Conservation (phyloP, 805 yeast genomes). For the Tetrapisispora phaffii region DNA sequence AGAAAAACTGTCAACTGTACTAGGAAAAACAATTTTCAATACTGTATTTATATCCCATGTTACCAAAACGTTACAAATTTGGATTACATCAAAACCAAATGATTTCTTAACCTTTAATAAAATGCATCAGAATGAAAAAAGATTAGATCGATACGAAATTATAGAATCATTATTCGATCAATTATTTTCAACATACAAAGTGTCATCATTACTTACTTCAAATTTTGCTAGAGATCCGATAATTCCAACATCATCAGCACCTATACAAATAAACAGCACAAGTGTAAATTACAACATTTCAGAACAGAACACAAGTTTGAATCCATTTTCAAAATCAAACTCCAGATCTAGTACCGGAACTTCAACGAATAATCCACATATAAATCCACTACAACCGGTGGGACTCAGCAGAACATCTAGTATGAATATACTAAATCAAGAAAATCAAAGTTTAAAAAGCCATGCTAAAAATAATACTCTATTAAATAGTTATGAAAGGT, state of each 20-base stretch:
- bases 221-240: background rate
- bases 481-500: background rate
- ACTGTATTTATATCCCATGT: conserved; percentile 36
- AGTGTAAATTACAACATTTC: background rate
- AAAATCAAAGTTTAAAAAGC: background rate
- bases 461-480: background rate
- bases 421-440: background rate
- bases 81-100: conserved; percentile 40
- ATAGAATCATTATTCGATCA: conserved; percentile 14
- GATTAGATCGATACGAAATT: background rate
- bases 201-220: conserved; percentile 8
- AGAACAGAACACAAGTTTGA: background rate
- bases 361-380: background rate
- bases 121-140: background rate
- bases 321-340: background rate
- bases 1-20: conserved; percentile 27
- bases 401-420: background rate
- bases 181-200: conserved; percentile 12
- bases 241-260: background rate
- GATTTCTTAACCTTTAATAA: conserved; percentile 30
- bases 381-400: background rate
- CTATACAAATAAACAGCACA: background rate
- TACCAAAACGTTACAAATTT: conserved; percentile 34
- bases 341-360: background rate
- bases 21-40: conserved; percentile 37